These are phyloP conservation scores for Candida sp. DNA, from an alignment of 1,139 yeast species.

Conservation along the genomic window DNA sequence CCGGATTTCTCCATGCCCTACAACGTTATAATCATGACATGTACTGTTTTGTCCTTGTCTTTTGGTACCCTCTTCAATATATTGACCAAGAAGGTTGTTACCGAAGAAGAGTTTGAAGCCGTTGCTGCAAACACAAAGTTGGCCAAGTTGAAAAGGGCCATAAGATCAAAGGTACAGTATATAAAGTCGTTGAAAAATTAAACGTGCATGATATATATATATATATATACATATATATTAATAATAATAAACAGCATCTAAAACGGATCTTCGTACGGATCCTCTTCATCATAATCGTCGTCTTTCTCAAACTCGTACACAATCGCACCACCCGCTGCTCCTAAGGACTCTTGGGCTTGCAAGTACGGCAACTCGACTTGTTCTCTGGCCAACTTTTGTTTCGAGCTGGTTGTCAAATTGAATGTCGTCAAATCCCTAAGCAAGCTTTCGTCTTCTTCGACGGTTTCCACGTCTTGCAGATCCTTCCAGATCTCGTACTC, in stretches of 20 bases:
- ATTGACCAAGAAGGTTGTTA: conserved; percentile 72
- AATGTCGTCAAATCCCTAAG: conserved; percentile 84
- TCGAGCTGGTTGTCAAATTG: conserved; percentile 74
- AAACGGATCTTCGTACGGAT: conserved; percentile 96
- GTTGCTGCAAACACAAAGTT: conserved; percentile 27
- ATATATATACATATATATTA: not conserved
- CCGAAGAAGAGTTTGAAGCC: conserved; percentile 75
- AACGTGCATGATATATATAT: not conserved
- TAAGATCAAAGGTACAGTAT: conserved; percentile 7
- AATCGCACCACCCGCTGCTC: conserved; percentile 84
- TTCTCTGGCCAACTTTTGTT: conserved; percentile 78
- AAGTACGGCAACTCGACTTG: conserved; percentile 88
- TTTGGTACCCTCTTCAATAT: conserved; percentile 89
- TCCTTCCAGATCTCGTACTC: conserved; percentile 43
- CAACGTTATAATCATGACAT: conserved; percentile 92
- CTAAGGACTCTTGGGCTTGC: conserved; percentile 81
- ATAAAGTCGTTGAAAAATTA: conserved; percentile 2
- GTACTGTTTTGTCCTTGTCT: conserved; percentile 91
- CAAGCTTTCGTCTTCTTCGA: conserved; percentile 44
- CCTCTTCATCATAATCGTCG: conserved; percentile 96
- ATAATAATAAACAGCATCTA: conserved; percentile 22
- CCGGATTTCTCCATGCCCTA: conserved; percentile 99
- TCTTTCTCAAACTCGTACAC: conserved; percentile 88
- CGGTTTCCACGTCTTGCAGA: conserved; percentile 24
- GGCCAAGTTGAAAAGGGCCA: conserved; percentile 21